Percentiles rank a stretch among this genome's conserved stretches.
phyloP scores from a whole-genome alignment of 768 basidiomycete species.

The Boletus reticuloceps region DNA sequence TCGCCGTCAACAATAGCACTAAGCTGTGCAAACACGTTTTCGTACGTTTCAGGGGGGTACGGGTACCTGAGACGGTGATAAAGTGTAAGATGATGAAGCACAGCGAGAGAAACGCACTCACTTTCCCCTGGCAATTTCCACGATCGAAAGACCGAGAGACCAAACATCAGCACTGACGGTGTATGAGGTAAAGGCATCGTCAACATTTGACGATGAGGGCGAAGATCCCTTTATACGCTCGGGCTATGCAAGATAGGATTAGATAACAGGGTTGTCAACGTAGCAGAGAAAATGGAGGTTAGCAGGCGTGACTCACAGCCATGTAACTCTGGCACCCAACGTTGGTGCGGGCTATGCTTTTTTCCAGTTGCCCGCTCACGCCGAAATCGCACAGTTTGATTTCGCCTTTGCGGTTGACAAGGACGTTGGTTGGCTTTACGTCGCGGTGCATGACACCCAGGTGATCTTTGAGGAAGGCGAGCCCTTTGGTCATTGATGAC shows the following conservation, averaged over 20 bases:
- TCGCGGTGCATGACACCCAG: conserved; percentile 85
- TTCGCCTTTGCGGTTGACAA: conserved; percentile 84
- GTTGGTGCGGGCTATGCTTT: conserved; percentile 94
- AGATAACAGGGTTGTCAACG: conserved; percentile 1
- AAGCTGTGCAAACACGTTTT: conserved; percentile 94
- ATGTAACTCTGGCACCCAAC: conserved; percentile 99
- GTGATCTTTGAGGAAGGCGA: conserved; percentile 94
- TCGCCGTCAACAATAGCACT: conserved; percentile 97
- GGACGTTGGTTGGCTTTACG: conserved; percentile 92
- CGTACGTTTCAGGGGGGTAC: conserved; percentile 96
- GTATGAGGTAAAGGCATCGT: conserved; percentile 53
- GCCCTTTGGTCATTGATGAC: conserved; percentile 77
- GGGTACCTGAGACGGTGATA: conserved; percentile 55
- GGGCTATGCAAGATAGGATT: conserved; percentile 54
- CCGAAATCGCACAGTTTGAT: conserved; percentile 98
- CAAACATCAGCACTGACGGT: conserved; percentile 97
- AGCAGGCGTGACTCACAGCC: conserved; percentile 74
- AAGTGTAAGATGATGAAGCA: background rate
- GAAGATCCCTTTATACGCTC: conserved; percentile 97
- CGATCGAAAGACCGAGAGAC: conserved; percentile 92
- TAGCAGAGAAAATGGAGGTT: background rate
- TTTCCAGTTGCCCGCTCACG: conserved; percentile 97
- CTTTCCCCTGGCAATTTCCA: conserved; percentile 85
- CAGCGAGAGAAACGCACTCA: conserved; percentile 11
- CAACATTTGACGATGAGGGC: conserved; percentile 27